These are phyloP conservation scores for Phialophora chinensis DNA, from an alignment of 2,329 filamentous ascomycete genomes.

Conservation along the genomic window DNA sequence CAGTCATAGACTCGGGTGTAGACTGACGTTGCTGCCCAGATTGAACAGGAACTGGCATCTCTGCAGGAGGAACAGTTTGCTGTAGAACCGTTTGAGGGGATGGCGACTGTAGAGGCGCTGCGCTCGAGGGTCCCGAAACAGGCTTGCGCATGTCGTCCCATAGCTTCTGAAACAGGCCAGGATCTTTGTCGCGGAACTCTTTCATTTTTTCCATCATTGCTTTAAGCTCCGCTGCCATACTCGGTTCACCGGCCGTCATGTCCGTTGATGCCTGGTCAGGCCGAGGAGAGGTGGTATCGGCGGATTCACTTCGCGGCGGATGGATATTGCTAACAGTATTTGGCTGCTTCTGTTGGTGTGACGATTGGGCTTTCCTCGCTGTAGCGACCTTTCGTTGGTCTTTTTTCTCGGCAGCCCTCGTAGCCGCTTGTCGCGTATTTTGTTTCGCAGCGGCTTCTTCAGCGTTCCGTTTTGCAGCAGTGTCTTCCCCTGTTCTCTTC, in stretches of 20 bases:
- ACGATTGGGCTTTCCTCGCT: slow-evolving; percentile 5
- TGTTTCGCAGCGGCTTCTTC: slow-evolving; percentile 33
- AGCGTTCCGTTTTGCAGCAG: slow-evolving; percentile 15
- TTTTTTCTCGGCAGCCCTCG: slow-evolving; percentile 5
- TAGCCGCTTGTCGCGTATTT: slow-evolving; percentile 22
- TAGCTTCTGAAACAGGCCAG: slow-evolving; percentile 59
- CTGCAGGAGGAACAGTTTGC: slow-evolving; percentile 15
- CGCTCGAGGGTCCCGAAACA: slow-evolving; percentile 19
- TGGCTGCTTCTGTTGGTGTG: not conserved
- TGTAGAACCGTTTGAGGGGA: slow-evolving; percentile 32
- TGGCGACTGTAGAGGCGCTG: slow-evolving; percentile 20
- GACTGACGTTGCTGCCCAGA: not conserved
- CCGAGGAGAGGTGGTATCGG: not conserved
- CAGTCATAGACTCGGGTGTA: not conserved
- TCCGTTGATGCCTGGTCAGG: slow-evolving; percentile 2
- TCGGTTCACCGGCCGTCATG: slow-evolving; percentile 37
- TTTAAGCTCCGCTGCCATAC: slow-evolving; percentile 59
- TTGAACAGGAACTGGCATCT: not conserved
- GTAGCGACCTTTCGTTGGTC: slow-evolving; percentile 22
- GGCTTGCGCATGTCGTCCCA: slow-evolving; percentile 61
- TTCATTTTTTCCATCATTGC: slow-evolving; percentile 64
- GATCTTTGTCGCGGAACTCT: slow-evolving; percentile 62
- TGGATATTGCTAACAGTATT: not conserved
- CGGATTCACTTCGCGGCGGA: not conserved
- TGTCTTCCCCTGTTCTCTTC: slow-evolving; percentile 25